Evolutionary conservation across 352 stramenopile species (phyloP).

Genomic region (Phytophthora fragariaefolia): DNA sequence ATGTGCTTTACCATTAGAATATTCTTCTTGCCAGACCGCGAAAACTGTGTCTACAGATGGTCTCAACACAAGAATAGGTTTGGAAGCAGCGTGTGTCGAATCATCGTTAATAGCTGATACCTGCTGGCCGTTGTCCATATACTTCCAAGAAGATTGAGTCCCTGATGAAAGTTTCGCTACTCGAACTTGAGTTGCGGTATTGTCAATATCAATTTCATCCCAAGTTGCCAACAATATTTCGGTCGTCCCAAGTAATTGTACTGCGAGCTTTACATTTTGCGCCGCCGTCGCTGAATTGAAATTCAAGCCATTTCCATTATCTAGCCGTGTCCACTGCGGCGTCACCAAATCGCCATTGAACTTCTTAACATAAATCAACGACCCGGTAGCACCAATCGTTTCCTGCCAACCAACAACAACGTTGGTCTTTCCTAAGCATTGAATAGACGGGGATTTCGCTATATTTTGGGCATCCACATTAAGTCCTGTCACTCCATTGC

Average conservation of each 20-base stretch:
- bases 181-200: constrained; percentile 48
- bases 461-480: constrained; percentile 44
- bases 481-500: constrained; percentile 46
- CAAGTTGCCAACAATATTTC: constrained; percentile 55
- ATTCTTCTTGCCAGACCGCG: constrained; percentile 54
- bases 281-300: constrained; percentile 49
- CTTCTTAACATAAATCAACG: constrained; percentile 42
- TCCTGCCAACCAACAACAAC: constrained; percentile 70
- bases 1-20: constrained; percentile 43
- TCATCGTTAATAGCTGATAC: constrained; percentile 58
- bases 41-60: constrained; percentile 27
- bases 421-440: constrained; percentile 40
- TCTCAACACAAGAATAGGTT: constrained; percentile 34
- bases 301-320: constrained; percentile 49
- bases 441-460: constrained; percentile 42
- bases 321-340: constrained; percentile 48
- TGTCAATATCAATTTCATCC: constrained; percentile 48
- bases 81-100: constrained; percentile 26
- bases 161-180: constrained; percentile 36
- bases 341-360: constrained; percentile 50
- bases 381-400: constrained; percentile 13
- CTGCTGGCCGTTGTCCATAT: constrained; percentile 46
- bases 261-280: constrained; percentile 48
- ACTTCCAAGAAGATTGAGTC: constrained; percentile 33
- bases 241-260: constrained; percentile 19